A percentile compares a stretch with the other conserved stretches of the same genome.
Conservation (phyloP, 768 basidiomycete genomes). For the Hypsizygus marmoreus region DNA sequence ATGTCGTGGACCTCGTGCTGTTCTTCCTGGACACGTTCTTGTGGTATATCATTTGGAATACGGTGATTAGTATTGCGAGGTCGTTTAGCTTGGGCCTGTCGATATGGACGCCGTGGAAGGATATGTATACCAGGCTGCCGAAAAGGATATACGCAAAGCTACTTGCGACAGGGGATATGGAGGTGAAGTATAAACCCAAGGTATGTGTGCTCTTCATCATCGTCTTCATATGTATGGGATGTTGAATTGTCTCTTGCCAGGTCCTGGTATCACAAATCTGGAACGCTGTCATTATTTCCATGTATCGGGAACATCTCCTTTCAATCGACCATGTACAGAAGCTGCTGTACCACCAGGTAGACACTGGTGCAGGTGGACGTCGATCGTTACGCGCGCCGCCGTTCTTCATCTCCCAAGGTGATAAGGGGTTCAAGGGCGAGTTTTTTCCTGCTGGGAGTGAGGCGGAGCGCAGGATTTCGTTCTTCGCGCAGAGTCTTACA, state of each 20-base stretch:
- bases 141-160: slow-evolving; percentile 97
- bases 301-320: slow-evolving; percentile 98
- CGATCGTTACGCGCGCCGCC: slow-evolving; percentile 92
- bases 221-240: neutral
- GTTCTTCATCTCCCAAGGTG: slow-evolving; percentile 96
- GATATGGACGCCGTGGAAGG: slow-evolving; percentile 99
- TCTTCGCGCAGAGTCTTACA: slow-evolving; percentile 97
- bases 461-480: slow-evolving; percentile 96
- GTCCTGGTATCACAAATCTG: slow-evolving; percentile 98
- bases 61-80: slow-evolving; percentile 85
- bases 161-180: slow-evolving; percentile 92
- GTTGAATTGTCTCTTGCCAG: slow-evolving; percentile 35
- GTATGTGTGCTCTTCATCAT: slow-evolving; percentile 40
- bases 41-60: slow-evolving; percentile 99
- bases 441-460: slow-evolving; percentile 97
- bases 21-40: slow-evolving; percentile 99
- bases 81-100: slow-evolving; percentile 93
- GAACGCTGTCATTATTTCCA: slow-evolving; percentile 99
- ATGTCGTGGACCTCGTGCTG: slow-evolving; percentile 94
- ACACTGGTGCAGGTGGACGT: slow-evolving; percentile 74
- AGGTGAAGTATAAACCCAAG: slow-evolving; percentile 99
- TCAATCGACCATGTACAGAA: slow-evolving; percentile 99
- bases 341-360: slow-evolving; percentile 95
- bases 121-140: slow-evolving; percentile 93
- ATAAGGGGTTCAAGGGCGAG: slow-evolving; percentile 75